Evolutionary conservation across 805 yeast genomes (phyloP).

Genomic region (Jamesozyma gamospora): DNA sequence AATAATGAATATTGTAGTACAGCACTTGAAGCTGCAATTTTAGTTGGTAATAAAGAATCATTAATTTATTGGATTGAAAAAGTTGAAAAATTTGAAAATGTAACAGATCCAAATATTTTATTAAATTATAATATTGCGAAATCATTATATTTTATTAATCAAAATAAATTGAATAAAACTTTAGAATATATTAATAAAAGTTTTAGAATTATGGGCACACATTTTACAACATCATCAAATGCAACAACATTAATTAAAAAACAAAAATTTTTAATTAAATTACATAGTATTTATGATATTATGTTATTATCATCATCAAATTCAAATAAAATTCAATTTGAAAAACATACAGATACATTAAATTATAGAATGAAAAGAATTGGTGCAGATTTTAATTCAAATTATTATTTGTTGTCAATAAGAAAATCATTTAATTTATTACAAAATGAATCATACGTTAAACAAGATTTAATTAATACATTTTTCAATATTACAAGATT

Average conservation of each 20-base stretch:
- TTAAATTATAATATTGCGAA: constrained; percentile 57
- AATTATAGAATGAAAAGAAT: constrained; percentile 23
- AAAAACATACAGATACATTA: constrained; percentile 10
- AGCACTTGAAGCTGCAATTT: constrained; percentile 69
- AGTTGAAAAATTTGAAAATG: constrained; percentile 35
- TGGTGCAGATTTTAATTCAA: constrained; percentile 49
- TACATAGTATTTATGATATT: constrained; percentile 58
- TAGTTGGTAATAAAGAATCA: constrained; percentile 44
- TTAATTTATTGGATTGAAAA: constrained; percentile 50
- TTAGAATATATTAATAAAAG: constrained; percentile 39
- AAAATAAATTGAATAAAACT: constrained; percentile 29
- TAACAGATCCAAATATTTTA: constrained; percentile 44
- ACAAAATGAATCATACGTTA: constrained; percentile 11
- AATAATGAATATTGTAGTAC: constrained; percentile 46
- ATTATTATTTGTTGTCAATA: constrained; percentile 49
- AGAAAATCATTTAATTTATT: constrained; percentile 41
- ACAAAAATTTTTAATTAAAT: constrained; percentile 37
- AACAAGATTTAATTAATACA: constrained; percentile 36
- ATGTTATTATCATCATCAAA: constrained; percentile 28
- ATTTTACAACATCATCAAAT: constrained; percentile 39
- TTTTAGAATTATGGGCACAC: constrained; percentile 48
- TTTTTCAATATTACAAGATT: constrained; percentile 52
- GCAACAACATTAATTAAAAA: constrained; percentile 44
- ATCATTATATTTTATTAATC: constrained; percentile 40
- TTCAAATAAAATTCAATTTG: constrained; percentile 9